phyloP scores from a whole-genome alignment of 2,329 filamentous ascomycete species.

The Rhynchosporium agropyri region DNA sequence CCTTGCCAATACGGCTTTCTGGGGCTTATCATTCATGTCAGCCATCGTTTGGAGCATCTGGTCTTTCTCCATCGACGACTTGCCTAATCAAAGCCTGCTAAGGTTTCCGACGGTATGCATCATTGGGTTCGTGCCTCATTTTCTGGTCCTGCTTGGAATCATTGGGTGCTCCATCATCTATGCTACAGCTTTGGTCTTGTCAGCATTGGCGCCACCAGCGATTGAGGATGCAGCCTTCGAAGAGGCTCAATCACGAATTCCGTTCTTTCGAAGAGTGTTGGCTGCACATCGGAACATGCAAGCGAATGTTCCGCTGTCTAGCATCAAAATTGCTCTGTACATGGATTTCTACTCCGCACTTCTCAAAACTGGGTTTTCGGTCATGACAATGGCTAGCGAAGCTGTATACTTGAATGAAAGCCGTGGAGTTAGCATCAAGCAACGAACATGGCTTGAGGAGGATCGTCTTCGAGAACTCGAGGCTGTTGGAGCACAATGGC shows the following conservation, averaged over 20 bases:
- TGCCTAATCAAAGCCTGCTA: conserved; percentile 66
- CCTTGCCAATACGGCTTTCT: conserved; percentile 85
- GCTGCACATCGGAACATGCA: conserved; percentile 88
- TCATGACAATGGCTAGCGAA: conserved; percentile 91
- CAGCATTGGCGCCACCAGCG: conserved; percentile 59
- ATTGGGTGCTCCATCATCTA: conserved; percentile 77
- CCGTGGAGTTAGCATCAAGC: conserved; percentile 69
- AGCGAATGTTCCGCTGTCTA: conserved; percentile 82
- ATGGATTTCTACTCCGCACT: conserved; percentile 97
- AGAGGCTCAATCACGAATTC: conserved; percentile 40
- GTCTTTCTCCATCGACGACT: conserved; percentile 62
- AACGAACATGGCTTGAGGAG: conserved; percentile 89
- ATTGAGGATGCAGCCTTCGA: conserved; percentile 27
- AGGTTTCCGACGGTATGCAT: conserved; percentile 94
- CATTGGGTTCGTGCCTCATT: conserved; percentile 90
- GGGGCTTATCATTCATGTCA: conserved; percentile 87
- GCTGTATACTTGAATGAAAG: conserved; percentile 96
- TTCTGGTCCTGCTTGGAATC: conserved; percentile 84
- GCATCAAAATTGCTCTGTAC: conserved; percentile 77
- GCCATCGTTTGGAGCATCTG: conserved; percentile 78
- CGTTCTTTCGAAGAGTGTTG: conserved; percentile 62
- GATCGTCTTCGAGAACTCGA: conserved; percentile 80
- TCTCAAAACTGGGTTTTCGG: conserved; percentile 81
- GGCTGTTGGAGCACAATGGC: conserved; percentile 44
- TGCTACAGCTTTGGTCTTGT: conserved; percentile 71